A percentile compares a stretch with the other conserved stretches of the same genome.
Conservation (phyloP, 2,329 filamentous ascomycete genomes). For the Phyllachora maydis region DNA sequence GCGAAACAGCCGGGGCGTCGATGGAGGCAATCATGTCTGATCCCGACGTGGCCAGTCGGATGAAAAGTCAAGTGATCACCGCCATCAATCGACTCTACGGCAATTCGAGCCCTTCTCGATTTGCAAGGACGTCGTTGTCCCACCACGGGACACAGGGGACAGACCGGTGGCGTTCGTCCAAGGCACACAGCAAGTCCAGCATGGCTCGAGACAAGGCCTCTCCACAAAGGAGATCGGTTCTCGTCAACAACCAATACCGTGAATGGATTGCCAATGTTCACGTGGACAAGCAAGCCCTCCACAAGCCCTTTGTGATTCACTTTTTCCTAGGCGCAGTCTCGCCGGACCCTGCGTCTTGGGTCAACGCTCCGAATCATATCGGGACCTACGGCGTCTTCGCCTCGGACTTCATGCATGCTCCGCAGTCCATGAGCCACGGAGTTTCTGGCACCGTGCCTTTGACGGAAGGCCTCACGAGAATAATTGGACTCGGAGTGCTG, state of each 20-base stretch:
- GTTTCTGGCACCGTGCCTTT: constrained; percentile 29
- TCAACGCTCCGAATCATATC: constrained; percentile 29
- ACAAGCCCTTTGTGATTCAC: constrained; percentile 41
- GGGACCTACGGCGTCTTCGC: constrained; percentile 40
- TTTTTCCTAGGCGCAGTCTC: constrained; percentile 43
- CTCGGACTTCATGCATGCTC: constrained; percentile 8
- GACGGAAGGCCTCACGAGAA: constrained; percentile 23
- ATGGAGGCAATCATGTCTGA: constrained; percentile 14
- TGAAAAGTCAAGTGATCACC: constrained; percentile 18
- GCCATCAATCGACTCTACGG: constrained; percentile 43
- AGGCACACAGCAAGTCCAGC: too few relatives aligned
- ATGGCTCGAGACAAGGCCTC: not conserved
- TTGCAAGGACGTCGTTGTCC: constrained; percentile 5
- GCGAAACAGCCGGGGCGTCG: constrained; percentile 25
- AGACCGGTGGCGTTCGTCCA: too few relatives aligned
- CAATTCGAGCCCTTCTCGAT: constrained; percentile 16
- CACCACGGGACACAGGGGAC: too few relatives aligned
- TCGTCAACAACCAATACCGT: constrained; percentile 21
- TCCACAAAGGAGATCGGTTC: constrained; percentile 7
- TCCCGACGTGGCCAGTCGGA: too few relatives aligned
- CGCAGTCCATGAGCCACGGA: constrained; percentile 13
- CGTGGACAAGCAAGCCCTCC: constrained; percentile 36
- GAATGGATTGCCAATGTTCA: constrained; percentile 52
- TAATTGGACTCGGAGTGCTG: constrained; percentile 16
- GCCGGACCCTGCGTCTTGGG: constrained; percentile 24